These are phyloP conservation scores for Schwanniomyces polymorphus DNA, from an alignment of 805 yeast species.

Conservation along the genomic window DNA sequence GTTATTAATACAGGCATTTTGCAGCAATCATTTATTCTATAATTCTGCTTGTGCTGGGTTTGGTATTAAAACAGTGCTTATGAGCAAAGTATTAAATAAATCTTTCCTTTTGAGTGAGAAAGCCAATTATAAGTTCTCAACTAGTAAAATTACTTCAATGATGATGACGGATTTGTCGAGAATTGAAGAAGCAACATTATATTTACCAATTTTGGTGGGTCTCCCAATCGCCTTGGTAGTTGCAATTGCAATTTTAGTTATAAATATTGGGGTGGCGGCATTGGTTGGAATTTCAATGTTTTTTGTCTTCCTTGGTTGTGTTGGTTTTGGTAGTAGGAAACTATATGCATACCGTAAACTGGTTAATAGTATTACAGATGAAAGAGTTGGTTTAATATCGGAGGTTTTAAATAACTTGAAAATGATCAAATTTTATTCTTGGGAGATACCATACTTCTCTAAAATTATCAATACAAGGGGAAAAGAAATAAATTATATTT, in stretches of 20 bases:
- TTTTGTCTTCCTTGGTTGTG: conserved; percentile 44
- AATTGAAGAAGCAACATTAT: conserved; percentile 65
- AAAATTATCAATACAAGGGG: conserved; percentile 53
- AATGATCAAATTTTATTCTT: conserved; percentile 69
- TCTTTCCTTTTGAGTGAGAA: conserved; percentile 56
- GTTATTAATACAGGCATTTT: conserved; percentile 12
- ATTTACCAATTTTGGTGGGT: conserved; percentile 56
- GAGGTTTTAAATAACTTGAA: conserved; percentile 76
- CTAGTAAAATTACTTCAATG: conserved; percentile 66
- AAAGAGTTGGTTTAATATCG: conserved; percentile 66
- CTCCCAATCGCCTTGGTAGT: conserved; percentile 63
- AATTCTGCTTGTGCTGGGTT: conserved; percentile 60
- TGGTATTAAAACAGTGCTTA: conserved; percentile 62
- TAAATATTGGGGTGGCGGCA: conserved; percentile 68
- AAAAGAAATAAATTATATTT: conserved; percentile 57
- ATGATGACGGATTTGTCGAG: conserved; percentile 77
- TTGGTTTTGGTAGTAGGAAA: conserved; percentile 45
- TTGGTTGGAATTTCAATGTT: conserved; percentile 56
- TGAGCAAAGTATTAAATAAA: conserved; percentile 67
- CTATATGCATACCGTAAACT: conserved; percentile 53
- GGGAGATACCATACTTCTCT: conserved; percentile 62
- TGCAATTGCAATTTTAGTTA: conserved; percentile 58
- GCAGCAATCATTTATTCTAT: conserved; percentile 60
- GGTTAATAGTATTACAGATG: conserved; percentile 64
- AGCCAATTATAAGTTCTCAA: conserved; percentile 57